Percentiles rank a stretch among this genome's conserved stretches.
Evolutionary conservation across 352 stramenopile genomes (phyloP).

Genomic region (Globisporangium spinosum): DNA sequence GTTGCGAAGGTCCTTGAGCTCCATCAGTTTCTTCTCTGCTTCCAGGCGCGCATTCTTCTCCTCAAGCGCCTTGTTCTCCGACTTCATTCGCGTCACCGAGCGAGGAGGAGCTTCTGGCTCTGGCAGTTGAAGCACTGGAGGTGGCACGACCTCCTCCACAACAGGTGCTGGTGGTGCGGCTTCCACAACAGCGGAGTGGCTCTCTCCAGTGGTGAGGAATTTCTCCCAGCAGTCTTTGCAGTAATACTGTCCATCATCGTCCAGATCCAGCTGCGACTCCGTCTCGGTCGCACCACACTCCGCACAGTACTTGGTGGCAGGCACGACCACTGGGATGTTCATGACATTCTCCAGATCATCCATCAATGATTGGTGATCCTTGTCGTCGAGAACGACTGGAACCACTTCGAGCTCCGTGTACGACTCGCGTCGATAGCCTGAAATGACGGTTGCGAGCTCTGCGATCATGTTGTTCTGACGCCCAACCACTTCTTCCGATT

Average conservation of each 20-base stretch:
- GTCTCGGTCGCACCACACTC: slow-evolving; percentile 77
- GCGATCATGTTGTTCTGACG: slow-evolving; percentile 83
- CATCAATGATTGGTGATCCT: slow-evolving; percentile 66
- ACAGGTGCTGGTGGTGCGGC: slow-evolving; percentile 6
- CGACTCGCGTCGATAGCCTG: slow-evolving; percentile 69
- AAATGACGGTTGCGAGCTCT: slow-evolving; percentile 67
- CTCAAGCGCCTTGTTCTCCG: slow-evolving; percentile 59
- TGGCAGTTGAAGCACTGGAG: slow-evolving; percentile 16
- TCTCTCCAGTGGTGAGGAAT: slow-evolving; percentile 54
- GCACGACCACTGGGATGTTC: slow-evolving; percentile 78
- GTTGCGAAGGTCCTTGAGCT: slow-evolving; percentile 72
- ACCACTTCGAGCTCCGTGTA: slow-evolving; percentile 73
- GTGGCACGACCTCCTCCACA: slow-evolving; percentile 17
- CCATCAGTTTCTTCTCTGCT: slow-evolving; percentile 77
- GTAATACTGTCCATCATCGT: slow-evolving; percentile 84
- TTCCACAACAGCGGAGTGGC: slow-evolving; percentile 10
- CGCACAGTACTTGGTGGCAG: slow-evolving; percentile 71
- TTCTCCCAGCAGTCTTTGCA: slow-evolving; percentile 89
- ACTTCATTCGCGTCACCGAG: slow-evolving; percentile 32
- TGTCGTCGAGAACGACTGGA: slow-evolving; percentile 51
- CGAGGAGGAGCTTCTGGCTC: slow-evolving; percentile 29
- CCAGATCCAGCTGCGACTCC: slow-evolving; percentile 70
- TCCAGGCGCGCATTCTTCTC: slow-evolving; percentile 73
- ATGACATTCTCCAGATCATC: slow-evolving; percentile 74
- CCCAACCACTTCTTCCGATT: slow-evolving; percentile 68